A percentile compares a stretch with the other conserved stretches of the same genome.
These are phyloP conservation scores for Bacterosira constricta DNA, from an alignment of 108 stramenopile genomes.

Conservation along the genomic window DNA sequence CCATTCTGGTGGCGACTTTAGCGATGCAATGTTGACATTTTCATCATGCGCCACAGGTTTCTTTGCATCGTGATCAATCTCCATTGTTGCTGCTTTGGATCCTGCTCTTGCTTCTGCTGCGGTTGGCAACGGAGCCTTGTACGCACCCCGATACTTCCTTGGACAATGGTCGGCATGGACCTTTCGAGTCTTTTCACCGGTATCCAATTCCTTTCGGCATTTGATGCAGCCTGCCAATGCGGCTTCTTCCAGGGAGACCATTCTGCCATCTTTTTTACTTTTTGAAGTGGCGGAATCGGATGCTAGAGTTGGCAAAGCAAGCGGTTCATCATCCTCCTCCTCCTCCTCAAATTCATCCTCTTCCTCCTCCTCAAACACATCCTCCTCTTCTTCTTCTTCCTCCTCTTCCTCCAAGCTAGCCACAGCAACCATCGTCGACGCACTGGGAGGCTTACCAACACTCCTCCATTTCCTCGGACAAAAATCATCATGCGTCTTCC, in stretches of 20 bases:
- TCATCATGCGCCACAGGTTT: not conserved
- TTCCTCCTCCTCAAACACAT: not conserved
- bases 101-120: not conserved
- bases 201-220: constrained; percentile 23
- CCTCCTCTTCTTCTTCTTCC: not conserved
- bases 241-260: constrained; percentile 17
- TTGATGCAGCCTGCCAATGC: constrained; percentile 26
- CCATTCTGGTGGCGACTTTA: not conserved
- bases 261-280: constrained; percentile 2
- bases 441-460: constrained; percentile 18
- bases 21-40: not conserved
- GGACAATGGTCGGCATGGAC: constrained; percentile 22
- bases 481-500: constrained; percentile 13
- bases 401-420: not conserved
- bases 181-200: constrained; percentile 30
- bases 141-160: constrained; percentile 21
- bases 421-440: not conserved
- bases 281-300: not conserved
- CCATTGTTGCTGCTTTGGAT: not conserved
- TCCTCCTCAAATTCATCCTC: not conserved
- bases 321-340: not conserved
- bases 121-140: not conserved
- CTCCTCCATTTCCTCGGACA: constrained; percentile 32
- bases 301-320: not conserved
- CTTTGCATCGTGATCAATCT: not conserved